phyloP scores from a whole-genome alignment of 305 asterid species.

The Fraxinus nigra region DNA sequence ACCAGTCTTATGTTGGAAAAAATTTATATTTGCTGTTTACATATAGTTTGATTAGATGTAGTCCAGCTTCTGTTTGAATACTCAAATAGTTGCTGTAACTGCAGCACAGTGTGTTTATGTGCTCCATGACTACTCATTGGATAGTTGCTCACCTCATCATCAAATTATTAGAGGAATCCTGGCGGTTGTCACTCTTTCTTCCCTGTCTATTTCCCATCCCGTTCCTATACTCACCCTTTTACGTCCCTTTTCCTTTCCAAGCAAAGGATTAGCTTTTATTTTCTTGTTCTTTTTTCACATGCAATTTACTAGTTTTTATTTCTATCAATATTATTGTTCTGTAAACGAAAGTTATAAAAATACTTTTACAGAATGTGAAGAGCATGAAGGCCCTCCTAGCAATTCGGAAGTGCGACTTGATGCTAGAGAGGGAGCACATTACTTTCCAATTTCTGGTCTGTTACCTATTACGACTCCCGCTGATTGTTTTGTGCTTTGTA shows the following conservation, averaged over 20 bases:
- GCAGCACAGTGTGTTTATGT: neutral
- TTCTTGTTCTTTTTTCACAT: neutral
- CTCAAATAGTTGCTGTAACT: neutral
- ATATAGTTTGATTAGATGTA: neutral
- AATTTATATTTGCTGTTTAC: neutral
- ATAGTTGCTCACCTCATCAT: neutral
- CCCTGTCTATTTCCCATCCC: neutral
- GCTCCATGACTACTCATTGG: neutral
- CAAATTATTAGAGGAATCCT: neutral
- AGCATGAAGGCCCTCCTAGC: conserved; percentile 28
- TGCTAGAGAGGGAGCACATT: conserved; percentile 27
- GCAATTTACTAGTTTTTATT: neutral
- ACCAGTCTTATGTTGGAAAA: neutral
- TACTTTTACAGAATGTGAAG: conserved; percentile 45
- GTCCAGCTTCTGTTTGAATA: neutral
- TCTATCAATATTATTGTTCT: neutral
- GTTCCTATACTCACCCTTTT: neutral
- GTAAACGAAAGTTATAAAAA: conserved; percentile 55
- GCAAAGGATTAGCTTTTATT: neutral
- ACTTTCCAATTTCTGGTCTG: conserved; percentile 48
- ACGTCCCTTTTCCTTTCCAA: neutral
- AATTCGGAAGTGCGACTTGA: conserved; percentile 17
- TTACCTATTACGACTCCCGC: conserved; percentile 13
- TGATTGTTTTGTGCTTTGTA: conserved; percentile 13
- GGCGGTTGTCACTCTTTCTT: neutral